Evolutionary conservation across 2,329 filamentous ascomycete species (phyloP).

Genomic region (Pseudogymnoascus sp.): DNA sequence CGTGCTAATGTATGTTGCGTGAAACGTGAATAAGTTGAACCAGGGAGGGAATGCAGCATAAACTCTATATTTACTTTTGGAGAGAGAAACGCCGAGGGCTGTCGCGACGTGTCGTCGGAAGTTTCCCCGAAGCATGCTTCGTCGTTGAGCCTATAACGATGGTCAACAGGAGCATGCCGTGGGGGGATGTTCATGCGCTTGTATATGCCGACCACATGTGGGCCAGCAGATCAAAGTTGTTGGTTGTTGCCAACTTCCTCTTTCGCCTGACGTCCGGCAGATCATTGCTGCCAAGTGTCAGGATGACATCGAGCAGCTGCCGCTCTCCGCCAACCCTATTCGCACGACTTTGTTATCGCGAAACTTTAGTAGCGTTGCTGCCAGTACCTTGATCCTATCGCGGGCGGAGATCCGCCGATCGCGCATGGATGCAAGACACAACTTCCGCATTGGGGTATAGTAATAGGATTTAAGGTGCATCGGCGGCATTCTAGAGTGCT

Average conservation of each 20-base stretch:
- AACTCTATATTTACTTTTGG: constrained; percentile 2
- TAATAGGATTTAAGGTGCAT: background rate
- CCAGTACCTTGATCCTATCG: background rate
- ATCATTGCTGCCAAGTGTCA: background rate
- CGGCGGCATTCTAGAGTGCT: background rate
- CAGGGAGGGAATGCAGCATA: background rate
- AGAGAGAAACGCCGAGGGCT: background rate
- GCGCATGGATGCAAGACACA: constrained; percentile 5
- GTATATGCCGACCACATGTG: constrained; percentile 1
- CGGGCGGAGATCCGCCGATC: background rate
- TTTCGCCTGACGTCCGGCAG: background rate
- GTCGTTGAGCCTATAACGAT: background rate
- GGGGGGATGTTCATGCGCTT: background rate
- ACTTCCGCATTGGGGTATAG: background rate
- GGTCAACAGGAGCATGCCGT: background rate
- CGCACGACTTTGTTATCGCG: background rate
- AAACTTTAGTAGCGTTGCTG: background rate
- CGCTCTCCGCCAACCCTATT: constrained; percentile 8
- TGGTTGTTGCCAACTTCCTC: constrained; percentile 1
- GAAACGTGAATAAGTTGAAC: background rate
- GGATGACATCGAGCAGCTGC: background rate
- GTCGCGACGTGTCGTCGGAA: background rate
- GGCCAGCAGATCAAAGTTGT: background rate
- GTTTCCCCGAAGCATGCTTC: background rate
- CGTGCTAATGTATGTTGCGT: background rate